These are phyloP conservation scores for Colletotrichum gloeosporioides DNA, from an alignment of 2,329 filamentous ascomycete genomes.

Conservation along the genomic window DNA sequence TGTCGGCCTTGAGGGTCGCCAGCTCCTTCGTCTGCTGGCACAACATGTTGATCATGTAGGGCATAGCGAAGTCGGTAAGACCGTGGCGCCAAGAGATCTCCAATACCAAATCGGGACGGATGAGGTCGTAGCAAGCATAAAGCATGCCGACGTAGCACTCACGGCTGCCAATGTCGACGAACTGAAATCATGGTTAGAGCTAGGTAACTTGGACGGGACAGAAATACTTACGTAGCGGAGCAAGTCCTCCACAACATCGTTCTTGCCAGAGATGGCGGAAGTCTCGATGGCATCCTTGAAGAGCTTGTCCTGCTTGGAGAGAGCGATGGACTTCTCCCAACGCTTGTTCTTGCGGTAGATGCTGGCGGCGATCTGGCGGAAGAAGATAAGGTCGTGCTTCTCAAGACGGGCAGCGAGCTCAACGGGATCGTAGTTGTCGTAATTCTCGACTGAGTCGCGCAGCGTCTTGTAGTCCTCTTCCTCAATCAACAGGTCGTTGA, in stretches of 20 bases:
- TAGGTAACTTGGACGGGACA: neutral
- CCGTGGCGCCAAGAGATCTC: constrained; percentile 97
- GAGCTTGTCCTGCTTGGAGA: constrained; percentile 98
- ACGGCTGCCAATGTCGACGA: constrained; percentile 97
- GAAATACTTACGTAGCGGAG: constrained; percentile 86
- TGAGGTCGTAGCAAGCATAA: constrained; percentile 97
- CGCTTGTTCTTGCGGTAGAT: constrained; percentile 99
- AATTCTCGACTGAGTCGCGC: constrained; percentile 96
- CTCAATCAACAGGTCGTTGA: constrained; percentile 97
- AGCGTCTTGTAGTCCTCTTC: constrained; percentile 99
- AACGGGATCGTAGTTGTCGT: constrained; percentile 98
- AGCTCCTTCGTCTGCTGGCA: constrained; percentile 89
- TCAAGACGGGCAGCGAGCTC: constrained; percentile 91
- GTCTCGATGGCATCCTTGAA: constrained; percentile 99
- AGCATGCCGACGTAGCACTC: constrained; percentile 99
- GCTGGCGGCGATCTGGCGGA: constrained; percentile 96
- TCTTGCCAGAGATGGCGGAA: constrained; percentile 87
- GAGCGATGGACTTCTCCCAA: constrained; percentile 97
- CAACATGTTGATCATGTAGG: constrained; percentile 99
- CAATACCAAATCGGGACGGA: constrained; percentile 89
- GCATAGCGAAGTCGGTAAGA: constrained; percentile 97
- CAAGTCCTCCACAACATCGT: constrained; percentile 92
- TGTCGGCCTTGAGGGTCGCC: constrained; percentile 87
- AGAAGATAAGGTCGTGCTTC: constrained; percentile 98
- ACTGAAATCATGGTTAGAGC: constrained; percentile 62